phyloP scores from a whole-genome alignment of 1,284 basidiomycete species.

The Ustilago curta region DNA sequence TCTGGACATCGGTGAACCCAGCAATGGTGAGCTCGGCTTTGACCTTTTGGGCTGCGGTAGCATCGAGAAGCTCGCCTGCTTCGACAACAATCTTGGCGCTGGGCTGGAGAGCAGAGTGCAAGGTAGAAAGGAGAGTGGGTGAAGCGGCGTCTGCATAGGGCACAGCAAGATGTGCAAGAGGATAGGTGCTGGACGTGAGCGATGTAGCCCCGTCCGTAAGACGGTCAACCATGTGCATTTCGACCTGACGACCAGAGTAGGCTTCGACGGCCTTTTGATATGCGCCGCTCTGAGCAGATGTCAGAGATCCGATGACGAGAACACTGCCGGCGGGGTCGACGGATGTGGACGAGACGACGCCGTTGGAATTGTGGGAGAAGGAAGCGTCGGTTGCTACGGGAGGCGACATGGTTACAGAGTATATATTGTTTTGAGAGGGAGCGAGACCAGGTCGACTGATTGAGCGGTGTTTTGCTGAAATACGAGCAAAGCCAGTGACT shows the following conservation, averaged over 20 bases:
- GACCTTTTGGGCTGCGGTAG: constrained; percentile 30
- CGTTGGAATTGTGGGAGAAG: constrained; percentile 42
- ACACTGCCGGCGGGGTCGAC: constrained; percentile 44
- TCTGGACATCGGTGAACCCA: constrained; percentile 50
- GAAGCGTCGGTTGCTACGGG: constrained; percentile 43
- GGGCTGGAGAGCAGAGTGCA: constrained; percentile 46
- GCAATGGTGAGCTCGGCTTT: constrained; percentile 57
- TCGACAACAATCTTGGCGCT: constrained; percentile 49
- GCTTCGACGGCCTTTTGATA: constrained; percentile 62
- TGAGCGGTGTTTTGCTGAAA: too few relatives aligned
- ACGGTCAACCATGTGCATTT: constrained; percentile 68
- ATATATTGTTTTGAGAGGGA: background rate
- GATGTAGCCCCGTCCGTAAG: constrained; percentile 60
- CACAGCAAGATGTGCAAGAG: constrained; percentile 50
- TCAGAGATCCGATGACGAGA: constrained; percentile 64
- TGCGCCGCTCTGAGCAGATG: constrained; percentile 55
- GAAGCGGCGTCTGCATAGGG: constrained; percentile 49
- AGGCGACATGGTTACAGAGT: constrained; percentile 31
- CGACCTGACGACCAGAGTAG: constrained; percentile 51
- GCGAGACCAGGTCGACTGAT: background rate
- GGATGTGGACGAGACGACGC: constrained; percentile 42
- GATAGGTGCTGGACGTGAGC: constrained; percentile 46
- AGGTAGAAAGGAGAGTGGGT: constrained; percentile 43
- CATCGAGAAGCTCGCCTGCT: constrained; percentile 41
- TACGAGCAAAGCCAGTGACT: too few relatives aligned